Base-by-base conservation (phyloP, 495 filamentous ascomycete species). In the Ascodesmis nigricans region DNA sequence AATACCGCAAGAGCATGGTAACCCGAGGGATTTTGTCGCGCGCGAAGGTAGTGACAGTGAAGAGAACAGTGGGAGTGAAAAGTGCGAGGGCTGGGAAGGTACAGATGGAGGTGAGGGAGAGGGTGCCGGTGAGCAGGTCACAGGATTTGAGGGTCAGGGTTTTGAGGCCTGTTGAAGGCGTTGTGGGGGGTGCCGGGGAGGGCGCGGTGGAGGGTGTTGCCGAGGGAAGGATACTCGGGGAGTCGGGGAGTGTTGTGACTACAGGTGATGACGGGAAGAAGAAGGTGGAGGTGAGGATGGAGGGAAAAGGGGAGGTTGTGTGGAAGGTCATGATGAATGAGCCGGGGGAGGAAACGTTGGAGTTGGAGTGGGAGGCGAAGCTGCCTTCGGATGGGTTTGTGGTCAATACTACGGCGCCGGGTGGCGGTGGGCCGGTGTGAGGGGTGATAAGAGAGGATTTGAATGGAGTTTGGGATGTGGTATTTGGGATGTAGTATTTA, bases 81-180 rank as follows among this genome's bases (percentile, higher is more conserved):
- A 78, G 76, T 45, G 70, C 65, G 36, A 42, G 44, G 14, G 55
- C 50, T 19, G 39, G 54, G 0, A 38, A 56, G 0, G 60, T 73
- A 18, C 61, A 64, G 29, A 38, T 76, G 5, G 54, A 62, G 0
- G 61, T 78, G 21, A 49, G 69, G 5, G 73, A 80, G 38, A 73
- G 78, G 54, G 56, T 77, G 8, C 75, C 74, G 2, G 59, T 76
- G 2, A 67, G 60, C 19, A 64, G 75, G 46, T 71, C 77, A 29
- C 73, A 77, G 47, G 58, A 59, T 30, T 52, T 78, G 8, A 50
- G 54, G 13, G 55, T 78, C 18, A 54, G 63, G 2, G 47, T 75
- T 16, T 29, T 64, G 11, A 46, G 59, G 18, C 73, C 73, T 1
- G 42, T 47, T 6, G 68, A 67, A 1, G 36, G 77, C 35, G 53